These are phyloP conservation scores for Ophiosphaerella korrae DNA, from an alignment of 2,329 filamentous ascomycete species.

Conservation along the genomic window DNA sequence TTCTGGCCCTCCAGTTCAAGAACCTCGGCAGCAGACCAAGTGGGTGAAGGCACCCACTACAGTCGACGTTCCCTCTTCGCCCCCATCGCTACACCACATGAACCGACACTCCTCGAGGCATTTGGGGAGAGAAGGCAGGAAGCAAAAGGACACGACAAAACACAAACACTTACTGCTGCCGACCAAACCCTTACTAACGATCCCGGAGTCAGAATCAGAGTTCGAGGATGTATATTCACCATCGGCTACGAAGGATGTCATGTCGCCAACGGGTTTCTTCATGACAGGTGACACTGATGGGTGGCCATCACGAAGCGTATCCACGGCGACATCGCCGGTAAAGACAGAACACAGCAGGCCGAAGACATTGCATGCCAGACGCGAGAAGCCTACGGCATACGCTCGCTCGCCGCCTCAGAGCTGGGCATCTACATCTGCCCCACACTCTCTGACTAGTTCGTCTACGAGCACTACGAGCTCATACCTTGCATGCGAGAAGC, in stretches of 20 bases:
- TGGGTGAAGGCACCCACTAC: conserved; percentile 16
- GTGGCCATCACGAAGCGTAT: conserved; percentile 13
- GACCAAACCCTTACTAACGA: conserved; percentile 8
- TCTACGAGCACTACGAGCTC: too few relatives aligned
- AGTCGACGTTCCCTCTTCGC: not conserved
- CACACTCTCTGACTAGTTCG: conserved; percentile 1
- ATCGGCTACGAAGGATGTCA: conserved; percentile 1
- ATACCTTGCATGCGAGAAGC: too few relatives aligned
- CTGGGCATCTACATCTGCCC: conserved; percentile 20
- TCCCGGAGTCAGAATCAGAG: conserved; percentile 18
- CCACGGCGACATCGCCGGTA: not conserved
- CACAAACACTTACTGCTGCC: not conserved
- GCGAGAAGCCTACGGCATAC: conserved; percentile 4
- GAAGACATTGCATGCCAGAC: not conserved
- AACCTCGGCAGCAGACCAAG: conserved; percentile 3
- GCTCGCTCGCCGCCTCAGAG: conserved; percentile 8
- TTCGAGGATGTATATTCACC: not conserved
- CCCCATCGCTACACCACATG: not conserved
- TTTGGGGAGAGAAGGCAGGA: not conserved
- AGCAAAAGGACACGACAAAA: not conserved
- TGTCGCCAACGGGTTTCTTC: conserved; percentile 26
- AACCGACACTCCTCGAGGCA: not conserved
- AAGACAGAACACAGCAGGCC: not conserved
- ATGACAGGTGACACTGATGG: conserved; percentile 25
- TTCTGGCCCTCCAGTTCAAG: conserved; percentile 15